Percentiles rank a stretch among this genome's conserved stretches.
These are phyloP conservation scores for Conringia planisiliqua DNA, from an alignment of 345 rosid species.

Conservation along the genomic window DNA sequence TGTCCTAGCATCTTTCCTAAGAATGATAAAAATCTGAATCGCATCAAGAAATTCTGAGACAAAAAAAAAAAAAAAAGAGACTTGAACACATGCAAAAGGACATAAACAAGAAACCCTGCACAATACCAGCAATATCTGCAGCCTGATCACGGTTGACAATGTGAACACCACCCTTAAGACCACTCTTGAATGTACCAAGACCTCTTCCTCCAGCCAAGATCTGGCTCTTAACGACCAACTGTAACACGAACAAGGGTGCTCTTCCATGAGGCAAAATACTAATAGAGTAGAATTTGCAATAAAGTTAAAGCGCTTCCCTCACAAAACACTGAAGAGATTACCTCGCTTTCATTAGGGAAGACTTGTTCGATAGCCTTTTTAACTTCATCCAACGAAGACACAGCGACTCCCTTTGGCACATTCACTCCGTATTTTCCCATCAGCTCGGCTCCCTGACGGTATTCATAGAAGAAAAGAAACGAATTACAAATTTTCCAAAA, in stretches of 20 bases:
- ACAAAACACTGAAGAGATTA: slow-evolving; percentile 5
- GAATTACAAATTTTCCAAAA: slow-evolving; percentile 5
- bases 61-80: not conserved
- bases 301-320: not conserved
- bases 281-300: not conserved
- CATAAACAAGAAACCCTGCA: not conserved
- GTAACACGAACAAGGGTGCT: slow-evolving; percentile 19
- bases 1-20: slow-evolving; percentile 98
- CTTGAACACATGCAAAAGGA: not conserved
- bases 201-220: slow-evolving; percentile 99
- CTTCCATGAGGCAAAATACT: not conserved
- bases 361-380: slow-evolving; percentile 52
- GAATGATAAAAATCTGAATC: slow-evolving; percentile 2
- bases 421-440: slow-evolving; percentile 90
- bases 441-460: slow-evolving; percentile 81
- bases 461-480: not conserved
- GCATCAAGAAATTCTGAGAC: not conserved
- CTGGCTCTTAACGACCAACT: slow-evolving; percentile 98
- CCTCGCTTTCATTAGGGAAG: slow-evolving; percentile 79
- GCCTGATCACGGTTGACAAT: slow-evolving; percentile 70
- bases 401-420: slow-evolving; percentile 91
- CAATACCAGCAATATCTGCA: slow-evolving; percentile 77
- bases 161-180: slow-evolving; percentile 96
- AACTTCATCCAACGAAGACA: slow-evolving; percentile 60
- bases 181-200: slow-evolving; percentile 82